Evolutionary conservation across 805 yeast genomes (phyloP).

Genomic region (Ascoidea tarda): DNA sequence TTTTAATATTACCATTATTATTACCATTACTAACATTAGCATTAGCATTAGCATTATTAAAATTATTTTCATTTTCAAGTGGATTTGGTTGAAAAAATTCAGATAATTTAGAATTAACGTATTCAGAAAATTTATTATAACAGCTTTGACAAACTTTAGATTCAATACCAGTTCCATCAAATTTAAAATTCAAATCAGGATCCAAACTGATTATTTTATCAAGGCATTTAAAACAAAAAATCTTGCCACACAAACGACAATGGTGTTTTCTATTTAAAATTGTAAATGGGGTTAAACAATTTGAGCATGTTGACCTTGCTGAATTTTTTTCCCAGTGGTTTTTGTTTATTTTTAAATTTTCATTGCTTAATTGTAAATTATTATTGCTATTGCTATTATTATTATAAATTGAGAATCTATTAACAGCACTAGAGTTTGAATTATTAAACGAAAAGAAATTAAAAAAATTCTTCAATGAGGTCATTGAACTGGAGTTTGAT

Average conservation of each 20-base stretch:
- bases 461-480: no score
- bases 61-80: no score
- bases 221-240: slow-evolving; percentile 26
- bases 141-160: neutral
- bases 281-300: slow-evolving; percentile 31
- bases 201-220: neutral
- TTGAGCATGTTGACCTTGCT: slow-evolving; percentile 23
- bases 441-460: no score
- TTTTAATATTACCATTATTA: no score
- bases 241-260: slow-evolving; percentile 56
- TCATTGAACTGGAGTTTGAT: neutral
- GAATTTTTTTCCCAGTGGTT: slow-evolving; percentile 3
- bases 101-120: slow-evolving; percentile 9
- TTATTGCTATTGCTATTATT: no score
- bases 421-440: neutral
- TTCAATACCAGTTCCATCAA: neutral
- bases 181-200: neutral
- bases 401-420: neutral
- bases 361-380: no score
- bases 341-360: no score
- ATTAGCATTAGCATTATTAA: no score
- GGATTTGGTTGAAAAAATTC: neutral
- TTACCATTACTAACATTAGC: neutral
- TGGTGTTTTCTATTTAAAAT: slow-evolving; percentile 50
- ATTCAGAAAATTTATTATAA: neutral